Evolutionary conservation across 148 eudicot genomes (phyloP), one percentile per base, ranked within the genome.

Genomic region (Simmondsia chinensis): DNA sequence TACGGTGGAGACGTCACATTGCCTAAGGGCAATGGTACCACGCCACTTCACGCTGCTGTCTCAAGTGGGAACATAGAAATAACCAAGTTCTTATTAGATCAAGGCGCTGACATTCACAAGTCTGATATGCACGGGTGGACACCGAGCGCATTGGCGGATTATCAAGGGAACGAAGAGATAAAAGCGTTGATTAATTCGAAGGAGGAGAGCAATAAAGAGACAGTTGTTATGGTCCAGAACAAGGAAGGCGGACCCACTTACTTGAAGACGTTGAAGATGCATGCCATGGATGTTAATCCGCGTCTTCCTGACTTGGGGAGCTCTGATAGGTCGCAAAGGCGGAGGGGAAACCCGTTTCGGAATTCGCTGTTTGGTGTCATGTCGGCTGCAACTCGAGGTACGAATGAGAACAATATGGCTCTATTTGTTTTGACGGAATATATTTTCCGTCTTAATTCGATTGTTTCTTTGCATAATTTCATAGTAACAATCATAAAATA

Each of bases 1-100:
- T 53, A 68, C 17, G 86, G 89, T 0, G 93, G 94, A 3, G 78
- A 86, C 20, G 50, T 71, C 7, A 69, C 75, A 4, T 16, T 52
- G 44, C 43, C 77, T 17, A 66, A 47, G 23, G 48, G 41, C 34
- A 42, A 38, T 4, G 93, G 87, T 11, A 55, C 76, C 17, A 79
- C 86, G 5, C 73, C 96, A n/a, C 85, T 87, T 20, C 94, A 76
- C 22, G 60, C 52, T 7, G 94, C 96, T 10, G 70, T 83, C 25
- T 46, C 61, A 5, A 64, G 56, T 20, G 85, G 70, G 10, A 80
- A 87, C 24, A 42, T 51, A 9, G 73, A 53, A 30, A 63, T 74
- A 8, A 76, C 83, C 6, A 70, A 68, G 49, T 87, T 69, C 50
- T 61, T 87, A 26, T 10, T 83, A 13, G 71, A 70, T 8, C 69